phyloP scores from a whole-genome alignment of 192 early-diverging fungal species.

The Backusella australiensis region DNA sequence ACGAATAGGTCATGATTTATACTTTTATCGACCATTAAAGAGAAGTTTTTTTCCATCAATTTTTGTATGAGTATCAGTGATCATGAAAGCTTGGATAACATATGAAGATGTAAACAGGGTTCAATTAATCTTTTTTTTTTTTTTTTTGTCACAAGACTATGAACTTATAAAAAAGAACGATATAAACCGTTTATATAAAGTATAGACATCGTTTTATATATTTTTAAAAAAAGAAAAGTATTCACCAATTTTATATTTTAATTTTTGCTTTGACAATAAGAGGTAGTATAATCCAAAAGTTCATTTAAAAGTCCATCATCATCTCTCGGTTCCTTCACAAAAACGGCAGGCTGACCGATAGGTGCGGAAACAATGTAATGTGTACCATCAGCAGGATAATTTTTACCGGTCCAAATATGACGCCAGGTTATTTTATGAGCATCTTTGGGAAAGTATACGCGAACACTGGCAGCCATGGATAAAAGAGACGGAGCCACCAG shows the following conservation, averaged over 20 bases:
- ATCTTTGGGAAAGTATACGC: constrained; percentile 37
- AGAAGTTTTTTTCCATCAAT: no score
- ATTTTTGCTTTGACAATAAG: constrained; percentile 1
- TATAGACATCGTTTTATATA: no score
- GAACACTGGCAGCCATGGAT: constrained; percentile 19
- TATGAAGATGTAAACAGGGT: no score
- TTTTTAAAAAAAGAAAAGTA: no score
- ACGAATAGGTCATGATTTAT: no score
- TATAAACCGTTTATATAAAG: no score
- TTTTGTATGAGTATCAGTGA: no score
- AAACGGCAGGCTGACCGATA: constrained; percentile 31
- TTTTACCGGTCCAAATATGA: constrained; percentile 34
- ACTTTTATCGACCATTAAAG: no score
- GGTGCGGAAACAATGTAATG: constrained; percentile 23
- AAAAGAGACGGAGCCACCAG: constrained; percentile 33
- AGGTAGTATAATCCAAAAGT: constrained; percentile 22
- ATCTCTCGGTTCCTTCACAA: constrained; percentile 36
- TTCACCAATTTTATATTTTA: not conserved
- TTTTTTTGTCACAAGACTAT: no score
- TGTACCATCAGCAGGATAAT: constrained; percentile 24
- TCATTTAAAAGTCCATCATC: constrained; percentile 26
- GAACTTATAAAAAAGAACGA: no score
- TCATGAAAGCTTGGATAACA: no score
- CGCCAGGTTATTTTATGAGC: constrained; percentile 18
- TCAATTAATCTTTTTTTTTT: no score